Evolutionary conservation across 169 alveolate species (phyloP).

Genomic region (Plasmodium malariae): DNA sequence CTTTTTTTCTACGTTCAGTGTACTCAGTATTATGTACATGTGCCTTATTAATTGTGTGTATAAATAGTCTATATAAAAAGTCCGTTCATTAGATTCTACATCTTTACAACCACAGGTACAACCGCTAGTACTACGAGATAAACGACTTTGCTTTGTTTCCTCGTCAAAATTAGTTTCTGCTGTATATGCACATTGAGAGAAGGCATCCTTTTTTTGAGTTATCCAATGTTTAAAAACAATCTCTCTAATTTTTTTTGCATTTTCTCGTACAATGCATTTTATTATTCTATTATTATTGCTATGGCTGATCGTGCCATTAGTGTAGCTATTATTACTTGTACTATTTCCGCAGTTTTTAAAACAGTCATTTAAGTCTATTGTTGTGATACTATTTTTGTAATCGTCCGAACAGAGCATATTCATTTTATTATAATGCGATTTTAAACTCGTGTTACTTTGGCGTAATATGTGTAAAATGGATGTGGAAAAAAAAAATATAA

Average conservation of each 20-base stretch:
- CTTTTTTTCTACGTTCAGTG: constrained; percentile 21
- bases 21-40: constrained; percentile 9
- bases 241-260: constrained; percentile 54
- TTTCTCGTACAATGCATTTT: constrained; percentile 22
- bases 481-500: not conserved
- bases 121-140: no score
- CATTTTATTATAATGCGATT: constrained; percentile 5
- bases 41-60: constrained; percentile 48
- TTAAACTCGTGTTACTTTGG: not conserved
- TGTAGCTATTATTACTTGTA: no score
- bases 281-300: constrained; percentile 4
- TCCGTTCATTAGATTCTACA: no score
- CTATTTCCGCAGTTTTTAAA: constrained; percentile 7
- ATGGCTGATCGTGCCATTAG: no score
- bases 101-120: no score
- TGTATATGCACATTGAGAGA: not conserved
- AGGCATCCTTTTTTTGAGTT: not conserved
- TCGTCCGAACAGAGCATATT: constrained; percentile 4
- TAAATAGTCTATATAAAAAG: constrained; percentile 20
- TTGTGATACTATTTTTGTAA: not conserved
- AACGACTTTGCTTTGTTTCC: not conserved
- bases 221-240: constrained; percentile 9
- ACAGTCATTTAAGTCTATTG: constrained; percentile 24
- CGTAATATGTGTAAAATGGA: no score
- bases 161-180: not conserved